Percentiles rank a stretch among this genome's conserved stretches.
Conservation (phyloP, 306 rosid genomes). For the Erythrophleum fordii region DNA sequence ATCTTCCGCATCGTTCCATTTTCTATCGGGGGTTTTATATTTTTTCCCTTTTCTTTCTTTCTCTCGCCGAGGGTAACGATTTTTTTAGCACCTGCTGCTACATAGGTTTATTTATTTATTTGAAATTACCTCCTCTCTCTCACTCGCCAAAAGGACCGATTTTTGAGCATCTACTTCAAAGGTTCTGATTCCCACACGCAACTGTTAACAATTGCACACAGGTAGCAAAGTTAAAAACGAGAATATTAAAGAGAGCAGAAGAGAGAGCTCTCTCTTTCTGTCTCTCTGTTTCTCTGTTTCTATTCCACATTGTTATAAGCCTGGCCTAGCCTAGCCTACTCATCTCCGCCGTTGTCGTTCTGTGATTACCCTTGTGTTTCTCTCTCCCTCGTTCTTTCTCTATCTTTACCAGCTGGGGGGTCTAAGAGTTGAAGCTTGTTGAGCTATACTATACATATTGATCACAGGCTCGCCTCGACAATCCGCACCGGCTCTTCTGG, state of each 20-base stretch:
- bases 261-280: slow-evolving; percentile 34
- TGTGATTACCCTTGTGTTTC: slow-evolving; percentile 6
- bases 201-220: slow-evolving; percentile 1
- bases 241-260: slow-evolving; percentile 36
- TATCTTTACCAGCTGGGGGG: not conserved
- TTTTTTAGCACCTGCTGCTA: not conserved
- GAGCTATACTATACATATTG: slow-evolving; percentile 5
- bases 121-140: not conserved
- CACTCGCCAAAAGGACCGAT: not conserved
- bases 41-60: not conserved
- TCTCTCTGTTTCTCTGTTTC: slow-evolving; percentile 18
- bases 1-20: not conserved
- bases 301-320: slow-evolving; percentile 34
- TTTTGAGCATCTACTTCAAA: not conserved
- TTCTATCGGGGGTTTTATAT: not conserved
- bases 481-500: slow-evolving; percentile 22
- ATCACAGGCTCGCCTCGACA: slow-evolving; percentile 40
- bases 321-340: not conserved
- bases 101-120: not conserved
- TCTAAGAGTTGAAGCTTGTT: slow-evolving; percentile 43
- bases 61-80: slow-evolving; percentile 5
- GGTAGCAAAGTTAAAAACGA: slow-evolving; percentile 12
- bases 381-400: slow-evolving; percentile 7
- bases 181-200: slow-evolving; percentile 34
- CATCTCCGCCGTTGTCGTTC: slow-evolving; percentile 12